Evolutionary conservation across 129 eudicot genomes (phyloP).

Genomic region (Flaveria sonorensis): DNA sequence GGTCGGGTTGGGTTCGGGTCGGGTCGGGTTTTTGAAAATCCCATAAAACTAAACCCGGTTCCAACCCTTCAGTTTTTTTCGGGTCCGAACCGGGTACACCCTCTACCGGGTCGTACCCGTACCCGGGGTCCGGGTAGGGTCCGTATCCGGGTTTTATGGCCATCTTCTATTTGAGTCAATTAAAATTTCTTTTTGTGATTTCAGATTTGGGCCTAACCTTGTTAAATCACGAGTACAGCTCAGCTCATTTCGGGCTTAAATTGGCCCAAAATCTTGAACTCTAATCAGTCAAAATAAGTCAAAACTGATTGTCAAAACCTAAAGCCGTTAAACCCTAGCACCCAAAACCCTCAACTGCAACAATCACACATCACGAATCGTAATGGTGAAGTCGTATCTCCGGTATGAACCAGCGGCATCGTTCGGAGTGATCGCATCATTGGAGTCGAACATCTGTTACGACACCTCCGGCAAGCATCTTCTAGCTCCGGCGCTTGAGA

Average conservation of each 20-base stretch:
- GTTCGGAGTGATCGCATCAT: constrained; percentile 77
- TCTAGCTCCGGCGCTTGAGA: constrained; percentile 90
- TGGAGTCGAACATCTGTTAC: constrained; percentile 71
- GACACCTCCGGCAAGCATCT: constrained; percentile 83
- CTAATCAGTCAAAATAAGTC: constrained; percentile 28
- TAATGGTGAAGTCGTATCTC: constrained; percentile 89
- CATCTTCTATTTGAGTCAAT: too few relatives aligned
- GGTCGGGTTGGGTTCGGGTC: too few relatives aligned
- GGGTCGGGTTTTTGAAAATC: too few relatives aligned
- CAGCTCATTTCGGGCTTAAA: neutral
- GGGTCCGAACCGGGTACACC: too few relatives aligned
- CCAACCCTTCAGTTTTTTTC: too few relatives aligned
- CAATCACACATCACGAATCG: constrained; percentile 8
- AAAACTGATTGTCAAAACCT: constrained; percentile 19
- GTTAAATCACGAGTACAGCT: neutral
- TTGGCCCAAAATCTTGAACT: constrained; percentile 7
- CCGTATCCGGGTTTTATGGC: too few relatives aligned
- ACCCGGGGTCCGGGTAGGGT: too few relatives aligned
- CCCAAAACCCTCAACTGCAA: constrained; percentile 34
- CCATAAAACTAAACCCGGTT: too few relatives aligned
- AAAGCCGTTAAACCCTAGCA: constrained; percentile 36
- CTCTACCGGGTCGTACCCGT: too few relatives aligned
- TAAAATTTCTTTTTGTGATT: too few relatives aligned
- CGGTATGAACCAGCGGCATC: constrained; percentile 76
- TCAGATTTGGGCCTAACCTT: neutral